phyloP scores from a whole-genome alignment of 345 rosid species.

The Psidium friedrichsthalianum region DNA sequence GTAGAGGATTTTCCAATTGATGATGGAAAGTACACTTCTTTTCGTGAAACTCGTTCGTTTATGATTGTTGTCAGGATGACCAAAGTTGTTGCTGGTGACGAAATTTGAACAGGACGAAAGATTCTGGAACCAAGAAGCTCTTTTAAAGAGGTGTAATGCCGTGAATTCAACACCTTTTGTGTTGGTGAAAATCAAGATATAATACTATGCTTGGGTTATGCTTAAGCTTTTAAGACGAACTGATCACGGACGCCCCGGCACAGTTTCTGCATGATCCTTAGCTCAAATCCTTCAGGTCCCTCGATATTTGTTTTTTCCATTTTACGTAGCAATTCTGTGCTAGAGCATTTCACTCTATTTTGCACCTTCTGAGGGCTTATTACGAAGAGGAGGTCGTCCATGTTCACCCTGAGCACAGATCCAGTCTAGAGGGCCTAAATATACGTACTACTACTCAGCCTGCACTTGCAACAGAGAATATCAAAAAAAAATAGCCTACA shows the following conservation, averaged over 20 bases:
- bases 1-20: neutral
- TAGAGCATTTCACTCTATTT: neutral
- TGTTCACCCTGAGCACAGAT: too few species aligned
- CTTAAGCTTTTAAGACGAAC: neutral
- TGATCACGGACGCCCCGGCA: neutral
- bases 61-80: slow-evolving; percentile 49
- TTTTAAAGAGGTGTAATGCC: slow-evolving; percentile 28
- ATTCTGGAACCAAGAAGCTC: slow-evolving; percentile 97
- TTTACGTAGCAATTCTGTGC: neutral
- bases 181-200: neutral
- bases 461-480: too few species aligned
- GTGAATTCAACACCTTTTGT: neutral
- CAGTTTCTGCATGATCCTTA: neutral
- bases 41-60: neutral
- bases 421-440: too few species aligned
- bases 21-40: neutral
- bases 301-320: neutral
- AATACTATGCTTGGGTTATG: neutral
- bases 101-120: slow-evolving; percentile 69
- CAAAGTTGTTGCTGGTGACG: slow-evolving; percentile 78
- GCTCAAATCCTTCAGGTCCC: neutral
- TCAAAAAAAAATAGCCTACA: neutral
- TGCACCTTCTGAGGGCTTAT: too few species aligned
- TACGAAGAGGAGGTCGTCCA: neutral
- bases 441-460: too few species aligned